Evolutionary conservation across 2,329 filamentous ascomycete species (phyloP).

Genomic region (Sporothrix variecibatus): DNA sequence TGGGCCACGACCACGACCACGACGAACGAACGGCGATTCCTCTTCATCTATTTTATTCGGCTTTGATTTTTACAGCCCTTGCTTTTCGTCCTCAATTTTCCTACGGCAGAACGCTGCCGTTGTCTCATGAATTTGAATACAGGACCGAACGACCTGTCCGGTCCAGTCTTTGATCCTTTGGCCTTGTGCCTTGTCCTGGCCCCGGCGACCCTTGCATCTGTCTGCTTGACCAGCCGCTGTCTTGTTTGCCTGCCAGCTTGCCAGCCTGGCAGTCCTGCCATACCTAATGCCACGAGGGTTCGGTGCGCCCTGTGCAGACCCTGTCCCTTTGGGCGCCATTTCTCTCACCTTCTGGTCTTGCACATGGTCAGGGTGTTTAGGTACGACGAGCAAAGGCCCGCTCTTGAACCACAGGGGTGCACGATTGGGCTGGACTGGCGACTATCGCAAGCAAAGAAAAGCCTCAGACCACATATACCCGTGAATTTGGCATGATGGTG

Average conservation of each 20-base stretch:
- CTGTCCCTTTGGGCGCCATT: neutral
- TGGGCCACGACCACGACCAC: neutral
- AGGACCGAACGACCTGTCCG: neutral
- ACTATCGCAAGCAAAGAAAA: neutral
- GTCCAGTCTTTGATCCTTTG: neutral
- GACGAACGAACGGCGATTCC: neutral
- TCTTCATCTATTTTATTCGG: neutral
- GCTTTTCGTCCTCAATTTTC: neutral
- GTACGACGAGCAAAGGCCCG: neutral
- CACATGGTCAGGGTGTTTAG: neutral
- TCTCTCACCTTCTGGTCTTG: neutral
- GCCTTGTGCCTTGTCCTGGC: neutral
- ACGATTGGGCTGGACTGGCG: neutral
- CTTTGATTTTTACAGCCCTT: neutral
- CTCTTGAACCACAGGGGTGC: constrained; percentile 3
- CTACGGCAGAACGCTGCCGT: neutral
- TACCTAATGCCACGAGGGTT: constrained; percentile 2
- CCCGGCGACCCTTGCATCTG: neutral
- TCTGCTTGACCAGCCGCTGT: neutral
- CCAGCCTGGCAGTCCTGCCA: neutral
- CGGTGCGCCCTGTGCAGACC: constrained; percentile 13
- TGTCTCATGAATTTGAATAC: constrained; percentile 18
- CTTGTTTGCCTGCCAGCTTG: neutral
- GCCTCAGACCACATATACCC: neutral
- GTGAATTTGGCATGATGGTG: neutral